Evolutionary conservation across 495 filamentous ascomycete species (phyloP), one percentile per base, ranked within the genome.

Genomic region (Lichenothelia convexa): DNA sequence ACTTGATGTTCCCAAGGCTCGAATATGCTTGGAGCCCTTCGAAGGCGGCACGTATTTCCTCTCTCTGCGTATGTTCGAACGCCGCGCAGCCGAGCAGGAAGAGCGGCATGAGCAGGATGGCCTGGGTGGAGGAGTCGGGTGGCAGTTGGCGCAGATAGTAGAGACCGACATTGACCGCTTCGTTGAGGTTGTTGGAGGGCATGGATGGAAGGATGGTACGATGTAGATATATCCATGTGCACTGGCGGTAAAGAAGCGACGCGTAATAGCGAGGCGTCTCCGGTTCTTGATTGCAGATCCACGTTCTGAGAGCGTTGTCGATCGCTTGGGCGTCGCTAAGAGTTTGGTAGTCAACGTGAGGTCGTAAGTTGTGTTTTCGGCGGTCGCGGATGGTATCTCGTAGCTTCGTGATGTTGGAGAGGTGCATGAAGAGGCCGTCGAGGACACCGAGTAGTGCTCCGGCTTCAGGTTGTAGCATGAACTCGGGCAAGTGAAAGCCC

Each of bases 71-170:
- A 0, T 65, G 59, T 6, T 72, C 55, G 51, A 93, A 92, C 6
- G 80, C 79, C 0, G 82, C 82, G 45, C 80, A 86, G 13, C 84
- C 84, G n/a, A 93, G 68, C 0, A 93, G 59, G 51, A 93, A 85
- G 22, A 84, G 67, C 4, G 85, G 85, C 58, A 91, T 79, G 0
- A 93, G 61, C n/a, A 93, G 70, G 32, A 92, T 72, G 17, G 78
- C 81, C 44, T 86, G 82, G 5, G 71, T 71, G 5, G 66, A 64
- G 2, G 66, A 63, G 35, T 75, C 67, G 17, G 67, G 55, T 41
- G 79, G 70, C 51, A 89, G 38, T 44, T 67, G 49, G 51, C 73
- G 57, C 56, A 71, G 44, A 62, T 70, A 77, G 4, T 57, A 51
- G 1, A 93, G 64, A 0, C 80, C 83, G 37, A 83, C 73, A 34